phyloP scores from a whole-genome alignment of 1,139 yeast species.

The Yamadazyma sp. region DNA sequence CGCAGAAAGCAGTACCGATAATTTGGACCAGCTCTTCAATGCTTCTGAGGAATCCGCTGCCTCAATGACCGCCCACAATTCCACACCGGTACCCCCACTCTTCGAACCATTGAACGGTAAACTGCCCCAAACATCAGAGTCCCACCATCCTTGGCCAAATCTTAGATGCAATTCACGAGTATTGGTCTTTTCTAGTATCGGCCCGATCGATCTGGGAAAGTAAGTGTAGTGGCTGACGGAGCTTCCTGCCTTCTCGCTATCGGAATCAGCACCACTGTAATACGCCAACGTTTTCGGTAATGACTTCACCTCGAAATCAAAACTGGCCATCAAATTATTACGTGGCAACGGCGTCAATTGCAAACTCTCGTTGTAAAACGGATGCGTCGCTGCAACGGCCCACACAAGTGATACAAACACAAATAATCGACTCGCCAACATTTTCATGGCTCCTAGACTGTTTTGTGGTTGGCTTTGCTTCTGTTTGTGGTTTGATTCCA shows the following conservation, averaged over 20 bases:
- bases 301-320: constrained; percentile 65
- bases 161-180: constrained; percentile 79
- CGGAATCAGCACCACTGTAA: constrained; percentile 12
- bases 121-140: constrained; percentile 82
- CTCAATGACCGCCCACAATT: constrained; percentile 83
- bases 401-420: not conserved
- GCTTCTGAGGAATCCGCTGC: constrained; percentile 60
- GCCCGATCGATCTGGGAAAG: constrained; percentile 83
- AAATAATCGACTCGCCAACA: not conserved
- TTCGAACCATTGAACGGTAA: constrained; percentile 69
- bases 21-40: constrained; percentile 61
- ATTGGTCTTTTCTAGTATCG: constrained; percentile 64
- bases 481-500: too few relatives aligned
- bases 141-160: constrained; percentile 97
- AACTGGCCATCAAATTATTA: constrained; percentile 66
- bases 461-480: too few relatives aligned
- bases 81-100: constrained; percentile 96
- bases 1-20: constrained; percentile 82
- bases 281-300: constrained; percentile 32
- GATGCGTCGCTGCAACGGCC: not conserved
- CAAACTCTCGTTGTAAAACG: constrained; percentile 55
- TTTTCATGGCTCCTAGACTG: not conserved
- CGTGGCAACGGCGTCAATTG: constrained; percentile 67
- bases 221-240: constrained; percentile 54
- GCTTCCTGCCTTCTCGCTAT: not conserved